Base-by-base conservation (phyloP, 2,329 filamentous ascomycete species). In the Fusarium torulosum region DNA sequence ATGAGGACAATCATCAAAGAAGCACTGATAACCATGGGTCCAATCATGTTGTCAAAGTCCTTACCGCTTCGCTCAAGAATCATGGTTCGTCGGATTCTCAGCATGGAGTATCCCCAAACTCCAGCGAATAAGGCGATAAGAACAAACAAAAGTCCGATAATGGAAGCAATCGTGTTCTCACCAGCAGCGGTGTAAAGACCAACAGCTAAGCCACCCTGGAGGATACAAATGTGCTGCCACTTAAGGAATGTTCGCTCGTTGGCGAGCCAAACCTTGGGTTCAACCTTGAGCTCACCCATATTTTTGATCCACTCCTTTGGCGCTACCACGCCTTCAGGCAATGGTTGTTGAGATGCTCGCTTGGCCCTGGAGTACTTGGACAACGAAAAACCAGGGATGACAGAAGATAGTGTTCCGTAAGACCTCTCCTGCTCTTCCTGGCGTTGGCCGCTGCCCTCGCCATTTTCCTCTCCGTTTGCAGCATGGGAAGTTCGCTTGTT, bases 241-340 rank as follows among this genome's bases (percentile, higher is more conserved):
- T 97, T 98, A 79, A 99, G 90, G 77, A 97, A 99, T 0, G 96
- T 99, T 64, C 96, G 91, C 81, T 99, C 95, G 79, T 99, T 99
- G 54, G 96, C 96, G 58, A 99, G 90, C 95, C 96, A 99, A 29
- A 99, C 95, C 80, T 99, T 99, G 64, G 93, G 94, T 81, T 99
- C 96, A 58, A 99, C 93, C 76, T 94, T 91, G 68, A 98, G 86
- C 35, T 94, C 92, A 4, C 96, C 95, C 33, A 91, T 87, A 79
- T 99, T 96, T 83, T 99, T 99, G 84, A 99, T 92, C 90, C 95
- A 96, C 69, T 89, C 85, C 10, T 86, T 88, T 3, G 96, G 96
- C 75, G 96, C 90, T 21, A 87, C 87, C n/a, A 99, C 93, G 31
- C 96, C 96, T 25, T 94, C 91, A 1, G 96, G 96, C 4, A 98